phyloP scores from a whole-genome alignment of 2,329 filamentous ascomycete genomes.

The Fusarium clavum region DNA sequence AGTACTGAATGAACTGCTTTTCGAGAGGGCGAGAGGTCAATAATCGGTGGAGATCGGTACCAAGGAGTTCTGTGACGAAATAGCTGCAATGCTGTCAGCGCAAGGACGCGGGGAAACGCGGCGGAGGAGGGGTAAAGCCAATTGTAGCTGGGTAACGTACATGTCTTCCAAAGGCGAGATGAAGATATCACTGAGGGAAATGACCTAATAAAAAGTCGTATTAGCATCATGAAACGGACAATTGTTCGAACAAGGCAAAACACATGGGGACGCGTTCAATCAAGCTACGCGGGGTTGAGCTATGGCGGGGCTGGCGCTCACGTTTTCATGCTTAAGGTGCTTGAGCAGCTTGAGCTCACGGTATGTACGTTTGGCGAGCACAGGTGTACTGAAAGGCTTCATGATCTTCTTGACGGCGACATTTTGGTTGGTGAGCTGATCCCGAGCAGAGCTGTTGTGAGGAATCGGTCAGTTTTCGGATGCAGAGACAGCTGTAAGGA shows the following conservation, averaged over 20 bases:
- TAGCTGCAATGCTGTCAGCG: slow-evolving; percentile 69
- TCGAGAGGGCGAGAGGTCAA: slow-evolving; percentile 95
- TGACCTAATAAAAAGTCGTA: slow-evolving; percentile 70
- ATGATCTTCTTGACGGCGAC: slow-evolving; percentile 99
- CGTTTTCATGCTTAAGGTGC: slow-evolving; percentile 96
- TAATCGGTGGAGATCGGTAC: slow-evolving; percentile 94
- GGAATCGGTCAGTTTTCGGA: slow-evolving; percentile 14
- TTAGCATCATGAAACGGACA: slow-evolving; percentile 32
- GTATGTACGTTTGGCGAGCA: slow-evolving; percentile 97
- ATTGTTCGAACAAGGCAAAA: slow-evolving; percentile 28
- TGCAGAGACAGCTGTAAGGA: slow-evolving; percentile 15
- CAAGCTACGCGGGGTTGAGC: background rate
- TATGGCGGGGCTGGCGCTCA: slow-evolving; percentile 54
- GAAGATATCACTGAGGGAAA: slow-evolving; percentile 99
- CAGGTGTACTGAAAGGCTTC: slow-evolving; percentile 99
- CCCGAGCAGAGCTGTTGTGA: slow-evolving; percentile 83
- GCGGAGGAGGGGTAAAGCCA: slow-evolving; percentile 16
- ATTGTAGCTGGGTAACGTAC: slow-evolving; percentile 63
- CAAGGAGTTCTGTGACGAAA: slow-evolving; percentile 97
- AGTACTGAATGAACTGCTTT: slow-evolving; percentile 99
- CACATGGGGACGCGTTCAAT: background rate
- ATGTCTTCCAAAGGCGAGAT: slow-evolving; percentile 99
- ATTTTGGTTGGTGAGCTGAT: slow-evolving; percentile 96
- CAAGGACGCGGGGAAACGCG: slow-evolving; percentile 15
- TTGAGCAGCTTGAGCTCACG: slow-evolving; percentile 97